phyloP scores from a whole-genome alignment of 2,329 filamentous ascomycete genomes.

The Pseudogymnoascus sp. region DNA sequence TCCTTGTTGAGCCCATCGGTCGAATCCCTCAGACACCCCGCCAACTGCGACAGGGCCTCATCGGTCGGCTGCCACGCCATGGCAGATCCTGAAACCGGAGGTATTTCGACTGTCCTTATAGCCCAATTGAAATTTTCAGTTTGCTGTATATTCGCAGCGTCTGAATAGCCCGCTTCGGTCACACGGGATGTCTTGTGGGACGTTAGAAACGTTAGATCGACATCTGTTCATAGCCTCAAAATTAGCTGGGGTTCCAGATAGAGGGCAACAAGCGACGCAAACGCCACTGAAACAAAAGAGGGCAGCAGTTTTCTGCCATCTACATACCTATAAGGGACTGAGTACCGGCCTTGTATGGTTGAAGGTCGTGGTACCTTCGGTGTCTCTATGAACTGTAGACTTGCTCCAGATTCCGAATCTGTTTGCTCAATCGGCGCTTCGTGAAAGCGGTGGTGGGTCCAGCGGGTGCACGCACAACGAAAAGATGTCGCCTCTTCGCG shows the following conservation, averaged over 20 bases:
- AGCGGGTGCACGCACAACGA: conserved; percentile 5
- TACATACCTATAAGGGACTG: conserved; percentile 8
- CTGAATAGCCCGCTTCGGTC: conserved; percentile 19
- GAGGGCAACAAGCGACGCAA: background rate
- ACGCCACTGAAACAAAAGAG: background rate
- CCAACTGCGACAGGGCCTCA: conserved; percentile 82
- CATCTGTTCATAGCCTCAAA: conserved; percentile 19
- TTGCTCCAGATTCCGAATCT: conserved; percentile 6
- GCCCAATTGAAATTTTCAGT: conserved; percentile 6
- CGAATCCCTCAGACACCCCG: conserved; percentile 83
- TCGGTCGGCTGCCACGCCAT: conserved; percentile 93
- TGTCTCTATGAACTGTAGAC: conserved; percentile 8
- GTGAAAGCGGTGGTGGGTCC: conserved; percentile 8
- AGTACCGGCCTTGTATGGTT: conserved; percentile 8
- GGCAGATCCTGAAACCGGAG: conserved; percentile 15
- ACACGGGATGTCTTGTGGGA: conserved; percentile 28
- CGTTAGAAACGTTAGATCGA: conserved; percentile 22
- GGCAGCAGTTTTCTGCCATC: background rate
- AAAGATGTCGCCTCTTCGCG: background rate
- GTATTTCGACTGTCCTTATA: conserved; percentile 1
- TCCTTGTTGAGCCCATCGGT: conserved; percentile 72
- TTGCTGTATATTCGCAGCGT: conserved; percentile 12
- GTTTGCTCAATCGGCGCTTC: conserved; percentile 8
- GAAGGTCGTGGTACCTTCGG: conserved; percentile 7
- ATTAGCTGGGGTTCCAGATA: conserved; percentile 9